phyloP scores from a whole-genome alignment of 179 eudicot genomes.

The Heliamphora ciliata region DNA sequence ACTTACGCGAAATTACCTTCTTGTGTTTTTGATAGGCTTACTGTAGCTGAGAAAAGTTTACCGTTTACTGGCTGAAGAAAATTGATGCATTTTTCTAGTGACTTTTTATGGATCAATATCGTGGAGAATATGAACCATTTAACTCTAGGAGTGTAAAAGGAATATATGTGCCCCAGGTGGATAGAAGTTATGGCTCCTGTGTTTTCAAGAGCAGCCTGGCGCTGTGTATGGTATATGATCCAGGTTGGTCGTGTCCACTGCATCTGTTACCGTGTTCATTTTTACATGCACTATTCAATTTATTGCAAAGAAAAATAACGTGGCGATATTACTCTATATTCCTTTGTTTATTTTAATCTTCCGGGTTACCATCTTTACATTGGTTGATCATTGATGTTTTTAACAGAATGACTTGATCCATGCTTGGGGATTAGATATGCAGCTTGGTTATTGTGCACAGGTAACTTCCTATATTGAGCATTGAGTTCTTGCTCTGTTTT shows the following conservation, averaged over 20 bases:
- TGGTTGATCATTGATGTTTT: background rate
- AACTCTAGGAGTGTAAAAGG: background rate
- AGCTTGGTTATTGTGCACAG: constrained; percentile 93
- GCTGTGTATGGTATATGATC: constrained; percentile 90
- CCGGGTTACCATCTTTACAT: background rate
- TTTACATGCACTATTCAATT: background rate
- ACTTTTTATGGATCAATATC: background rate
- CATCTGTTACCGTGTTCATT: background rate
- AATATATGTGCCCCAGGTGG: constrained; percentile 48
- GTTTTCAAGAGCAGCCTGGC: constrained; percentile 86
- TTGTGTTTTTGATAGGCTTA: background rate
- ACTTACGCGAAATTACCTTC: background rate
- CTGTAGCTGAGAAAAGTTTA: background rate
- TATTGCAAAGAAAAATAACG: background rate
- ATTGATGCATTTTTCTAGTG: background rate
- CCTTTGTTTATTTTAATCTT: background rate
- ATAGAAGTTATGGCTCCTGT: constrained; percentile 99
- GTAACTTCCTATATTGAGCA: constrained; percentile 27
- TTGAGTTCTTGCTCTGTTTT: background rate
- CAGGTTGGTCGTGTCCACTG: constrained; percentile 42
- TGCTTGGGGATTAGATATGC: constrained; percentile 93
- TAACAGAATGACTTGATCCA: constrained; percentile 87
- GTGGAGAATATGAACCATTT: background rate
- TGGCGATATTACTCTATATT: background rate
- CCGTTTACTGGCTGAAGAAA: background rate